Base-by-base conservation (phyloP, 164 flowering plant species). In the Vitis labrusca region DNA sequence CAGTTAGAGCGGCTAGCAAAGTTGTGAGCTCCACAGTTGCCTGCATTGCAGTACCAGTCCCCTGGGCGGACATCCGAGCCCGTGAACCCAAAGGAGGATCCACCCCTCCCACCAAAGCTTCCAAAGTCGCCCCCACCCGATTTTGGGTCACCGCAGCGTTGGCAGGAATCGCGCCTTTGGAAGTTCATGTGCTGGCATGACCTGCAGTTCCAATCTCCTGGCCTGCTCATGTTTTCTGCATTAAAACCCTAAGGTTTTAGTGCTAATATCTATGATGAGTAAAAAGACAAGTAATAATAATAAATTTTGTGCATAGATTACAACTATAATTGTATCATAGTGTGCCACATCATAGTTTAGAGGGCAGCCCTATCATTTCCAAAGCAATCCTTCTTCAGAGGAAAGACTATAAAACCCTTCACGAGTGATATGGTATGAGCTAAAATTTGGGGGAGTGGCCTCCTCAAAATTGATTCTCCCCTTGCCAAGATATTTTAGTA, bases 1-100 rank as follows among this genome's bases (percentile, higher is more conserved):
- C 99, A 95, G 84, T 82, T 93, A 15, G 97, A 90, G 59, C 99
- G 93, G 84, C 92, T 95, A 13, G 99, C 99, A 59, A 93, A 95
- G 83, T 95, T 95, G 81, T 93, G 97, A 2, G 94, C 86, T 10
- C 99, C 97, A 64, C 99, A 95, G 80, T 82, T 87, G 13, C 88
- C 86, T 2, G 79, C 82, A 8, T 78, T 30, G 81, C 99, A 95
- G 83, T 93, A 95, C 99, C 99, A 95, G 68, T 95, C 99, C 0
- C 99, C 99, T 0, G 99, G 99, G 62, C 97, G 81, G 32, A 93
- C 97, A 29, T 91, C 97, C 0, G 99, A 86, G n/a, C 97, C 97
- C 30, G 86, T 72, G 63, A 87, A 85, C 59, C 86, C 88, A 37
- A 85, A 89, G 1, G 93, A 72, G 2, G 81, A 75, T 0, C 81